Conservation (phyloP, 1,284 basidiomycete genomes). For the Polyporus tsugae region DNA sequence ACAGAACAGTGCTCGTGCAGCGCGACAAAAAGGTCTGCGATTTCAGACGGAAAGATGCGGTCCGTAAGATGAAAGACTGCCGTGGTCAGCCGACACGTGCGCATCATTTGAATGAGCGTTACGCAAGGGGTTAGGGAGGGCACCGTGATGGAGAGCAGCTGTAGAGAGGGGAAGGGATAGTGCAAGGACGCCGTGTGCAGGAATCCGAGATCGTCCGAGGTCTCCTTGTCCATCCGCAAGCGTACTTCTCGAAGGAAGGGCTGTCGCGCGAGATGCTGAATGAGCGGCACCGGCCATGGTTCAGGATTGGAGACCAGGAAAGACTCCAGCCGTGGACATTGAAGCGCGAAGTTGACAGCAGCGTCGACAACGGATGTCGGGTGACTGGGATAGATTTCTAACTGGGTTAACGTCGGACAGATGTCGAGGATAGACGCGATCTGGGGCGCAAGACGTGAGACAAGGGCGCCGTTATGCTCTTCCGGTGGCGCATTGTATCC, state of each 20-base stretch:
- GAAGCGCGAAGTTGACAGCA: not conserved
- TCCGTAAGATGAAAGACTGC: not conserved
- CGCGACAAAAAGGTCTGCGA: not conserved
- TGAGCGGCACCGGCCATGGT: not conserved
- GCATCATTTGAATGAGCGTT: not conserved
- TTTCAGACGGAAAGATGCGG: not conserved
- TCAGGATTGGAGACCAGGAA: not conserved
- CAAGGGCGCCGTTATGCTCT: not conserved
- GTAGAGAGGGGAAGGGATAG: not conserved
- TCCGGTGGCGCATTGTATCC: not conserved
- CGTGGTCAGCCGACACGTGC: not conserved
- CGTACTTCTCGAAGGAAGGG: not conserved
- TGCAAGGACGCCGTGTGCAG: not conserved
- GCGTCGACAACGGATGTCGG: not conserved
- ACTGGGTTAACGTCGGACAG: not conserved
- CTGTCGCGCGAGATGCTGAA: not conserved
- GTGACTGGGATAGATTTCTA: not conserved
- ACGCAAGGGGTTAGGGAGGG: not conserved
- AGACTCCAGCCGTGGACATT: not conserved
- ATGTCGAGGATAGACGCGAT: not conserved
- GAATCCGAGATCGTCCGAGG: not conserved
- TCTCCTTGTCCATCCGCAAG: not conserved
- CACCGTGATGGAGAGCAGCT: not conserved
- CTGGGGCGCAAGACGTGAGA: not conserved
- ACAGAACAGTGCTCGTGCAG: not conserved